Percentiles rank a stretch among this genome's conserved stretches.
Evolutionary conservation across 495 filamentous ascomycete species (phyloP).

Genomic region (Daldinia concentrica): DNA sequence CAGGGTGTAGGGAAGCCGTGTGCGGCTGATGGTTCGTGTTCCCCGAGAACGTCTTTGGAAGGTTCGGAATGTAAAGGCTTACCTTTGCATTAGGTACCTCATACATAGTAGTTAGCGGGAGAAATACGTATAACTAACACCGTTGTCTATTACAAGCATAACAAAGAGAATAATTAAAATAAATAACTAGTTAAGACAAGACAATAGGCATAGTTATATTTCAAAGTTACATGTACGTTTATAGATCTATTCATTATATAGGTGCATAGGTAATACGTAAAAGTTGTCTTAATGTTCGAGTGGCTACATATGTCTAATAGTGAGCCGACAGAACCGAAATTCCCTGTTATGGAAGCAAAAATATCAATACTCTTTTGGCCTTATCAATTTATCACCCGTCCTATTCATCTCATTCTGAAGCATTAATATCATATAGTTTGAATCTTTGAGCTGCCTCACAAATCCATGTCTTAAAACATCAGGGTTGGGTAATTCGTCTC

Average conservation of each 20-base stretch:
- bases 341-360: not conserved
- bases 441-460: not conserved
- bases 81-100: not conserved
- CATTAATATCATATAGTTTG: not conserved
- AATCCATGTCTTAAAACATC: not conserved
- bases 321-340: not conserved
- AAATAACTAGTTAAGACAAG: not conserved
- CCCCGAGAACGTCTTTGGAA: constrained; percentile 17
- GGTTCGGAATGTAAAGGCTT: constrained; percentile 32
- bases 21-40: constrained; percentile 26
- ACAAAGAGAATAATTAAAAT: not conserved
- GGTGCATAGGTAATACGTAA: not conserved
- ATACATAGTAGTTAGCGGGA: no score
- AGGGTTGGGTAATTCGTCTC: not conserved
- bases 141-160: not conserved
- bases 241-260: not conserved
- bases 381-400: no score
- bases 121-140: no score
- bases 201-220: not conserved
- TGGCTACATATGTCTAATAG: not conserved
- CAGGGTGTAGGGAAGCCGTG: not conserved
- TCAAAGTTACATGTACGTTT: not conserved
- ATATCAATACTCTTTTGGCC: no score
- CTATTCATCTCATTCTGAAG: not conserved
- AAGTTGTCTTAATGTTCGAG: not conserved